Conservation (phyloP, 805 yeast genomes). For the Candida succiphila region DNA sequence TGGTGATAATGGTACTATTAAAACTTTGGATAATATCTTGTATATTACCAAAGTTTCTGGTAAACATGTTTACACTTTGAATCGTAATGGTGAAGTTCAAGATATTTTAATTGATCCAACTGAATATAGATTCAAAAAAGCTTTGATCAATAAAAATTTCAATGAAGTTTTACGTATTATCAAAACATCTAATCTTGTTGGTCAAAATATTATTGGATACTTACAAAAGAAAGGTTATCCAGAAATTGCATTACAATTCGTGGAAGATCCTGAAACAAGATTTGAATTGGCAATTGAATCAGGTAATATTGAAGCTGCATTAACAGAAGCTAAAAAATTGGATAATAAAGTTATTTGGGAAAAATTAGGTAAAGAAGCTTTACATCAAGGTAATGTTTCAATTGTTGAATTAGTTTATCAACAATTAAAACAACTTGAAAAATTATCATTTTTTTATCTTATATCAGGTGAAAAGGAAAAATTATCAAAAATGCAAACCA, state of each 20-base stretch:
- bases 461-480: conserved; percentile 73
- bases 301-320: conserved; percentile 80
- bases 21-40: conserved; percentile 81
- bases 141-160: conserved; percentile 82
- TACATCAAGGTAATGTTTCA: conserved; percentile 79
- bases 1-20: conserved; percentile 92
- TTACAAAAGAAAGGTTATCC: conserved; percentile 94
- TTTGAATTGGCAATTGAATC: conserved; percentile 94
- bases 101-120: conserved; percentile 82
- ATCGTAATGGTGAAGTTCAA: conserved; percentile 79
- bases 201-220: conserved; percentile 93
- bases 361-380: conserved; percentile 74
- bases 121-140: conserved; percentile 92
- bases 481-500: conserved; percentile 73
- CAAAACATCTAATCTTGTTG: conserved; percentile 82
- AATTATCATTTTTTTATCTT: conserved; percentile 80
- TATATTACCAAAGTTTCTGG: conserved; percentile 70
- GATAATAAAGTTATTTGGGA: conserved; percentile 69
- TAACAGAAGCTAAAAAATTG: conserved; percentile 74
- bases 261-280: conserved; percentile 91
- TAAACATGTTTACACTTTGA: conserved; percentile 66
- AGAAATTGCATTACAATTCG: conserved; percentile 94
- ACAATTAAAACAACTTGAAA: conserved; percentile 77
- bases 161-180: conserved; percentile 87
- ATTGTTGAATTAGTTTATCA: conserved; percentile 84